These are phyloP conservation scores for Neurospora hispaniola DNA, from an alignment of 495 filamentous ascomycete species.

Conservation along the genomic window DNA sequence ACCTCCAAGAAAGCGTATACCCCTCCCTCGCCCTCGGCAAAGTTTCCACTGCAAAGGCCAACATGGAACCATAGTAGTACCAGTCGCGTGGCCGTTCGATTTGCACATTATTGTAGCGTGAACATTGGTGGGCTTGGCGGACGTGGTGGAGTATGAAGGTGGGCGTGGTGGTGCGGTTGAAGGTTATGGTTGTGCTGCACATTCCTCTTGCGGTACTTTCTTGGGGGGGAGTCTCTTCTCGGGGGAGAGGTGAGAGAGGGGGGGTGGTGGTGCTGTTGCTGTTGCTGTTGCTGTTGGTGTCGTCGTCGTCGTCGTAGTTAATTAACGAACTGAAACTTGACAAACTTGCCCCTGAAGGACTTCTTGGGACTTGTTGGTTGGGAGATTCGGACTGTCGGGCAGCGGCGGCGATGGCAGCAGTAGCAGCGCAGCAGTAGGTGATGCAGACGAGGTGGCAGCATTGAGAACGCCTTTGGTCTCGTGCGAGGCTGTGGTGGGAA, in stretches of 20 bases:
- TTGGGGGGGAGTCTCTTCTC: no score
- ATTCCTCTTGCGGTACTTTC: no score
- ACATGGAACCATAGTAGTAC: not conserved
- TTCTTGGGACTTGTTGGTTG: not conserved
- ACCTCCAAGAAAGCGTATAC: no score
- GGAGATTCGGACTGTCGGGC: not conserved
- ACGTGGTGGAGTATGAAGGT: not conserved
- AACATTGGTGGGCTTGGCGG: not conserved
- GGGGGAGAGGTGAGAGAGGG: no score
- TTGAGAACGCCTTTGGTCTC: not conserved
- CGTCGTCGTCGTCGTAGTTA: no score
- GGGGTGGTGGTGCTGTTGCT: no score
- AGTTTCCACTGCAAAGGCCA: not conserved
- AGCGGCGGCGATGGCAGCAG: no score
- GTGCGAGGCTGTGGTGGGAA: not conserved
- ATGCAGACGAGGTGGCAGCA: not conserved
- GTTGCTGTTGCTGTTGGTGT: no score
- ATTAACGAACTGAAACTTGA: no score
- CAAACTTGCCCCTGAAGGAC: no score
- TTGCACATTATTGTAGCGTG: not conserved
- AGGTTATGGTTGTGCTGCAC: not conserved
- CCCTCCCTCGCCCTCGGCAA: not conserved
- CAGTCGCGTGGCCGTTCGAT: not conserved
- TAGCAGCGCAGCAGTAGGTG: not conserved
- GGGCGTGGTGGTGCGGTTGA: not conserved